Evolutionary conservation across 129 eudicot species (phyloP), one percentile per base, ranked within the genome.

Genomic region (Lonicera japonica): DNA sequence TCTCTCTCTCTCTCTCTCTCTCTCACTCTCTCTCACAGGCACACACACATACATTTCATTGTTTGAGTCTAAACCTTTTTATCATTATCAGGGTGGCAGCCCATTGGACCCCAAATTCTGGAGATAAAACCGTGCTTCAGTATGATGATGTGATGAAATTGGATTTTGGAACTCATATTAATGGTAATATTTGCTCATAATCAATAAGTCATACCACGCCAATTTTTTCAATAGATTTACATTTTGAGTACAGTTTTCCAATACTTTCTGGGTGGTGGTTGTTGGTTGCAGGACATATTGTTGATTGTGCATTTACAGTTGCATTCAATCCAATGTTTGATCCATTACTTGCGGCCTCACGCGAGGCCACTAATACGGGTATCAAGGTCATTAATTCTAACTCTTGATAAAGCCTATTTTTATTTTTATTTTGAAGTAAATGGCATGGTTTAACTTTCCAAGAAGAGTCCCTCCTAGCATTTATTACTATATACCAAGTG

Each of bases 101-200:
- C 55, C 99, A 94, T 52, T 94, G 96, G 96, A 94, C 99, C 25
- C 99, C 99, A 25, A 94, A 94, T 76, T 63, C 96, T 22, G 99
- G 99, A 69, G 99, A 94, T 83, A 94, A 85, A 74, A 94, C 99
- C 65, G 96, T 94, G 74, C 95, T 94, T 63, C 95, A 85, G 66
- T 85, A 94, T 65, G 96, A 94, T 72, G 99, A 94, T 81, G 99
- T 88, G 69, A 94, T 94, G 99, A 94, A 94, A 61, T 72, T 94
- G 80, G 99, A 94, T 68, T 94, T 94, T 62, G 99, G 99, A 83
- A 94, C 96, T 75, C 99, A 94, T 72, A 80, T 94, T 60, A 87
- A 94, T 63, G 99, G 99, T 94, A 77, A 73, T 61, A 29, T n/a
- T 57, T 25, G 12, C 24, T 46, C 18, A 8, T 41, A 60, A 45